These are phyloP conservation scores for Linum tenue DNA, from an alignment of 345 rosid species.

Conservation along the genomic window DNA sequence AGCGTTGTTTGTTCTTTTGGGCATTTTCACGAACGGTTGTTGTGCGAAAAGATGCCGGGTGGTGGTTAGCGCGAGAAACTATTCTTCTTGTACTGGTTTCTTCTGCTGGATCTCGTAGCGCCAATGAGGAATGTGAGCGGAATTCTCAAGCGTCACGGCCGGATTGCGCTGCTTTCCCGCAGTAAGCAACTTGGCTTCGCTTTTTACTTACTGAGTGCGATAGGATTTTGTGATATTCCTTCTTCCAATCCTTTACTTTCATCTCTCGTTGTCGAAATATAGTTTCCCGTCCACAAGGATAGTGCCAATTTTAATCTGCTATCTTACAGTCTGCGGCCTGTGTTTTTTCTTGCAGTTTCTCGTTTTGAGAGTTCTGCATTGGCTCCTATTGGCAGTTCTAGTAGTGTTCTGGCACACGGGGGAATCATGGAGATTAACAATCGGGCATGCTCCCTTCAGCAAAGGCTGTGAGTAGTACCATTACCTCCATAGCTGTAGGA, in stretches of 20 bases:
- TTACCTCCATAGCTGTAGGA: not conserved
- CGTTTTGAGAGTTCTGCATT: conserved; percentile 5
- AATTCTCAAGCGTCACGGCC: conserved; percentile 46
- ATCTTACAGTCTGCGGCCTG: not conserved
- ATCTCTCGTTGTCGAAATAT: not conserved
- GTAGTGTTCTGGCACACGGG: not conserved
- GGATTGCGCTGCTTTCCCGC: conserved; percentile 23
- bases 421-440: conserved; percentile 4
- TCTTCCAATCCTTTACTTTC: not conserved
- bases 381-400: not conserved
- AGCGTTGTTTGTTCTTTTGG: not conserved
- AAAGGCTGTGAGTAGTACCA: conserved; percentile 39
- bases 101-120: conserved; percentile 10
- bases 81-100: conserved; percentile 8
- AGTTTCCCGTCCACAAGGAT: not conserved
- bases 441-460: conserved; percentile 25
- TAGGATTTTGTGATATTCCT: no score
- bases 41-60: conserved; percentile 9
- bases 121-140: conserved; percentile 60
- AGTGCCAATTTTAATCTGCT: not conserved
- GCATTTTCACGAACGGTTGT: conserved; percentile 41
- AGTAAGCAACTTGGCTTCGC: conserved; percentile 12
- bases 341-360: conserved; percentile 25
- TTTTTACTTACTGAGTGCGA: no score
- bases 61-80: not conserved